Percentiles rank a stretch among this genome's conserved stretches.
Evolutionary conservation across 1,139 yeast genomes (phyloP).

Genomic region (Debaryomycetaceae sp.): DNA sequence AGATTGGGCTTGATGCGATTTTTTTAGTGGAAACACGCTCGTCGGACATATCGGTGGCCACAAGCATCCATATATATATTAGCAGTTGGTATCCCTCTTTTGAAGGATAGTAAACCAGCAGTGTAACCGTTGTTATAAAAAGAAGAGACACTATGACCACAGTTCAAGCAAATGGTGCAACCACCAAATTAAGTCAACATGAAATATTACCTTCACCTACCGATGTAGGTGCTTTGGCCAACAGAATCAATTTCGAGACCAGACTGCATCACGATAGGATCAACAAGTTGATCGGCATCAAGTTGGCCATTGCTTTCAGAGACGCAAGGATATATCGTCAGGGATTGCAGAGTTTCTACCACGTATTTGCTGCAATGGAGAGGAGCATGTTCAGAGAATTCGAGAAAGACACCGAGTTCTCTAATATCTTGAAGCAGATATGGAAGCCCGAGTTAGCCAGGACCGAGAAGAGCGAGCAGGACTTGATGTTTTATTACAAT

Average conservation of each 20-base stretch:
- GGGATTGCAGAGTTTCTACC: constrained; percentile 76
- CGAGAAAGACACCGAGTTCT: constrained; percentile 38
- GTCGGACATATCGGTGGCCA: constrained; percentile 3
- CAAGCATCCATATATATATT: not conserved
- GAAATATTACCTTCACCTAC: constrained; percentile 69
- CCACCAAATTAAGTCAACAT: constrained; percentile 44
- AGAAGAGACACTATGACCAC: constrained; percentile 8
- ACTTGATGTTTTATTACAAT: constrained; percentile 64
- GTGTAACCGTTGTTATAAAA: not conserved
- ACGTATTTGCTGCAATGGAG: constrained; percentile 70
- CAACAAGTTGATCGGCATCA: constrained; percentile 64
- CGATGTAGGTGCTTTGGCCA: constrained; percentile 78
- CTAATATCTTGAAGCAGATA: constrained; percentile 44
- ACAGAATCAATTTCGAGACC: constrained; percentile 72
- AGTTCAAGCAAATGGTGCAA: constrained; percentile 21
- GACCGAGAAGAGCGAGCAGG: constrained; percentile 53
- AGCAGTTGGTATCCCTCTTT: not conserved
- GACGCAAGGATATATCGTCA: constrained; percentile 77
- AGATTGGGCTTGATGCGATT: not conserved
- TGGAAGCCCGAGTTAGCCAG: constrained; percentile 76
- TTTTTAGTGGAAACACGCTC: not conserved
- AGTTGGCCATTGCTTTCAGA: constrained; percentile 71
- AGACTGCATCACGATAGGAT: constrained; percentile 63
- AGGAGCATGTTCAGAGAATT: constrained; percentile 48
- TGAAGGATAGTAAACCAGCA: not conserved